Conservation (phyloP, 805 yeast species). For the Sugiyamaella smithiae region DNA sequence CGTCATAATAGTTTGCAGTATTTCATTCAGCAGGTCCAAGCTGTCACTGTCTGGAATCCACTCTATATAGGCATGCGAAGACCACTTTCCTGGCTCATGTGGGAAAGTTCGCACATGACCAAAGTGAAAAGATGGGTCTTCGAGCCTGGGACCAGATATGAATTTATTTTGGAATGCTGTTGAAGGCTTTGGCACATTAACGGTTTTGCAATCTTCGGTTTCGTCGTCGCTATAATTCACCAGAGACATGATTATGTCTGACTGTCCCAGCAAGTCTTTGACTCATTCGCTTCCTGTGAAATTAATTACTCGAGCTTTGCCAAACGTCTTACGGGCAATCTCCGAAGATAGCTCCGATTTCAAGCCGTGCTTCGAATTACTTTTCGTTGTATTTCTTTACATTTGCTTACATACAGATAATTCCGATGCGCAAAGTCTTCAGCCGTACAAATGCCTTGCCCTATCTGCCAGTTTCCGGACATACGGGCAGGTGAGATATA, state of each 20-base stretch:
- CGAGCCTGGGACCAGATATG: slow-evolving; percentile 21
- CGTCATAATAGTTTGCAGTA: background rate
- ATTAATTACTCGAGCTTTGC: too few species aligned
- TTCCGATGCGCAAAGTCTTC: too few species aligned
- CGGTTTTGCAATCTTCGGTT: background rate
- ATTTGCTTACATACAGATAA: too few species aligned
- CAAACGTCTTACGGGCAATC: too few species aligned
- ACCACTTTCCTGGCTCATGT: slow-evolving; percentile 29
- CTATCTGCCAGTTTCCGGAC: too few species aligned
- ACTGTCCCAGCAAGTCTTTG: too few species aligned
- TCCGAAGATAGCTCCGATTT: too few species aligned
- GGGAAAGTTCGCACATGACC: slow-evolving; percentile 21
- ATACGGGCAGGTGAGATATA: too few species aligned
- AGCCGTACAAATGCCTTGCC: too few species aligned
- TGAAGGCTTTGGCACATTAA: slow-evolving; percentile 23
- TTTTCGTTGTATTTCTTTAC: too few species aligned
- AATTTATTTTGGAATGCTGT: slow-evolving; percentile 23
- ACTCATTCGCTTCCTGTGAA: too few species aligned
- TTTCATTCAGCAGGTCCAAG: slow-evolving; percentile 4
- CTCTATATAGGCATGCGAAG: slow-evolving; percentile 29
- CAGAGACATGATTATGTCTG: slow-evolving; percentile 3
- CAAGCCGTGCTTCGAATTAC: too few species aligned
- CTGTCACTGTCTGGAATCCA: slow-evolving; percentile 23
- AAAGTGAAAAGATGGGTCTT: slow-evolving; percentile 20
- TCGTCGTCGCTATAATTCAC: slow-evolving; percentile 9